Percentiles rank a stretch among this genome's conserved stretches.
Conservation (phyloP, 2,329 filamentous ascomycete genomes). For the Penicillium sp. region DNA sequence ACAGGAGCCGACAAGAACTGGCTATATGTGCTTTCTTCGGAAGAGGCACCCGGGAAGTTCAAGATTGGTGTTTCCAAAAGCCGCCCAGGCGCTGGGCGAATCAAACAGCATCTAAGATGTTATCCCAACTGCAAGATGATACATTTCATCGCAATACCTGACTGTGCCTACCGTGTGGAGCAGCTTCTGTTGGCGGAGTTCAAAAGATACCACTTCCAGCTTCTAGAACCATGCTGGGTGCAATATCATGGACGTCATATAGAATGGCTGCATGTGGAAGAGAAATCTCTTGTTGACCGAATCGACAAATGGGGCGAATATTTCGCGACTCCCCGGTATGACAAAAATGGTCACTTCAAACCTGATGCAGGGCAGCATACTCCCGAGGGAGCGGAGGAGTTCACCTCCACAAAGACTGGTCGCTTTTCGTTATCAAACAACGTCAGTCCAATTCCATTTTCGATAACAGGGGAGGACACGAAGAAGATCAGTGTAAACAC, state of each 20-base stretch:
- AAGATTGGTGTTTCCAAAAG: not conserved
- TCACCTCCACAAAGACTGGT: not conserved
- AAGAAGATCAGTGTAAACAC: no score
- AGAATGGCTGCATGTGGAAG: not conserved
- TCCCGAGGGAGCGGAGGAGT: not conserved
- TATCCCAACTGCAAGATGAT: not conserved
- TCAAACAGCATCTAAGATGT: not conserved
- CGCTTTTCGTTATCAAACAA: no score
- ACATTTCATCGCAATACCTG: not conserved
- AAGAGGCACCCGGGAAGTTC: not conserved
- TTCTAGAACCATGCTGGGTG: not conserved
- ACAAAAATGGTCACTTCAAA: not conserved
- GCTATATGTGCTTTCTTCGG: not conserved
- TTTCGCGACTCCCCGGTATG: no score
- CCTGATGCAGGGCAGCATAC: not conserved
- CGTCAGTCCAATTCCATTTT: no score
- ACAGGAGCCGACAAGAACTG: not conserved
- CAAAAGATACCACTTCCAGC: not conserved
- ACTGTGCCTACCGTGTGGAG: not conserved
- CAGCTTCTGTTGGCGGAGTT: not conserved
- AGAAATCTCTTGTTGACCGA: not conserved
- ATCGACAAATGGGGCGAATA: no score
- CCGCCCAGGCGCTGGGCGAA: accelerated
- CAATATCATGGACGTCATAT: not conserved
- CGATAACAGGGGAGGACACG: no score